phyloP scores from a whole-genome alignment of 73 alveolate genomes.

The Loxodes magnus region DNA sequence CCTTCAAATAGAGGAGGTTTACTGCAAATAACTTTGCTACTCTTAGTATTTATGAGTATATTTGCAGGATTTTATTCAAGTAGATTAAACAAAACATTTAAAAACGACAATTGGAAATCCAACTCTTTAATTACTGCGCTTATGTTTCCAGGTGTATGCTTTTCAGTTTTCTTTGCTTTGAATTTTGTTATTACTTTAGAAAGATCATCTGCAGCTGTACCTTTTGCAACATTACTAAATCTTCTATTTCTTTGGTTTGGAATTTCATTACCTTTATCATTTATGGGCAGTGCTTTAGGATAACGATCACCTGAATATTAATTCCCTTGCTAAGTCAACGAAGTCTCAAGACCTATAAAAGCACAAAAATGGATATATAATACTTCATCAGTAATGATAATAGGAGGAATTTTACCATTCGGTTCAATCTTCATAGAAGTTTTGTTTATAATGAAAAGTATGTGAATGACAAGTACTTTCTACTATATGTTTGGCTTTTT shows the following conservation, averaged over 20 bases:
- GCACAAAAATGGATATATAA: conserved; percentile 3
- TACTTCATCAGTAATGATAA: conserved; percentile 1
- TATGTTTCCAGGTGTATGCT: conserved; percentile 19
- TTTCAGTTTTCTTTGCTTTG: conserved; percentile 11
- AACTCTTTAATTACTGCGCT: conserved; percentile 13
- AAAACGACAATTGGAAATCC: conserved; percentile 17
- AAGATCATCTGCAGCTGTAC: conserved; percentile 24
- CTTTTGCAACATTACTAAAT: conserved; percentile 11
- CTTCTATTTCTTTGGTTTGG: conserved; percentile 20
- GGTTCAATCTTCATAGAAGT: conserved; percentile 29
- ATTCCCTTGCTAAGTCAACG: conserved; percentile 10
- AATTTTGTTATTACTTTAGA: conserved; percentile 8
- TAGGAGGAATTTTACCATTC: conserved; percentile 21
- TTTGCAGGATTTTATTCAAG: conserved; percentile 10
- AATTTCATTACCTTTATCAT: conserved; percentile 17
- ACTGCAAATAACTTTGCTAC: conserved; percentile 1
- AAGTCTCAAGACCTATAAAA: conserved; percentile 15
- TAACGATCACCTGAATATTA: conserved; percentile 1
- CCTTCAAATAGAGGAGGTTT: conserved; percentile 16
- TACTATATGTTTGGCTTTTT: conserved; percentile 22
- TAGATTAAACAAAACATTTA: conserved; percentile 2
- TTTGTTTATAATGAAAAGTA: conserved; percentile 12
- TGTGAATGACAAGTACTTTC: conserved; percentile 11
- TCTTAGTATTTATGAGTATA: conserved; percentile 13
- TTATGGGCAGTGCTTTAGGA: conserved; percentile 21